phyloP scores from a whole-genome alignment of 495 filamentous ascomycete species.

The Neurospora sp. region DNA sequence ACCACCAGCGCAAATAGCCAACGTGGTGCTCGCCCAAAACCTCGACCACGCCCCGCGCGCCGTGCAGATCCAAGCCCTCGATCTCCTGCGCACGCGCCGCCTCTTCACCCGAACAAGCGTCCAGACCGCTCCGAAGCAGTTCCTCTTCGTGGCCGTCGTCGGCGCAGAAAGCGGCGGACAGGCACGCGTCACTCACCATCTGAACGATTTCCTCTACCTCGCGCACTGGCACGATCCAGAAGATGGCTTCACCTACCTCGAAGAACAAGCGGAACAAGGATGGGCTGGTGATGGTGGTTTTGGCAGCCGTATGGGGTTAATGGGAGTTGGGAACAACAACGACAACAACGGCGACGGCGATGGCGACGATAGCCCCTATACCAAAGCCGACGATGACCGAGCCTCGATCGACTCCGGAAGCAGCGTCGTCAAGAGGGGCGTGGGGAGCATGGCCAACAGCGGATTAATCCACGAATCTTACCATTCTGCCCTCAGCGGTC shows the following conservation, averaged over 20 bases:
- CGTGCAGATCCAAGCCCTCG: constrained; percentile 81
- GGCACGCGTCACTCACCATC: constrained; percentile 37
- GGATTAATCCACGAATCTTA: neutral
- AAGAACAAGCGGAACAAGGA: constrained; percentile 37
- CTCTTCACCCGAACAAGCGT: constrained; percentile 63
- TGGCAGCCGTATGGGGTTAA: neutral
- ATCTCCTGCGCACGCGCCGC: constrained; percentile 68
- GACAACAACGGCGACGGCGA: neutral
- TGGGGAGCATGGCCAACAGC: neutral
- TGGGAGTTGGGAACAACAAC: constrained; percentile 1
- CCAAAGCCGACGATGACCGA: constrained; percentile 15
- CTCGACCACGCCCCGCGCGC: constrained; percentile 57
- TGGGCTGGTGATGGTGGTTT: neutral
- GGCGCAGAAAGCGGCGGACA: constrained; percentile 32
- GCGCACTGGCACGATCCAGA: constrained; percentile 76
- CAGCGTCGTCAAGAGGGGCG: constrained; percentile 23
- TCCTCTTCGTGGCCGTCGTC: constrained; percentile 70
- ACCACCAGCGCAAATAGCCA: constrained; percentile 45
- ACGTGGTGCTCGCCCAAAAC: constrained; percentile 72
- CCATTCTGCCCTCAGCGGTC: neutral
- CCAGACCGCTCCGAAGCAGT: constrained; percentile 64
- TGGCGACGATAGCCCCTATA: neutral
- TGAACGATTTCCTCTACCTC: constrained; percentile 81
- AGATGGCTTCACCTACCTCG: constrained; percentile 61
- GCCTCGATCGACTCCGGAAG: constrained; percentile 19